Percentiles rank a stretch among this genome's conserved stretches.
Conservation (phyloP, 768 basidiomycete species). For the Rhizopogon vinicolor region DNA sequence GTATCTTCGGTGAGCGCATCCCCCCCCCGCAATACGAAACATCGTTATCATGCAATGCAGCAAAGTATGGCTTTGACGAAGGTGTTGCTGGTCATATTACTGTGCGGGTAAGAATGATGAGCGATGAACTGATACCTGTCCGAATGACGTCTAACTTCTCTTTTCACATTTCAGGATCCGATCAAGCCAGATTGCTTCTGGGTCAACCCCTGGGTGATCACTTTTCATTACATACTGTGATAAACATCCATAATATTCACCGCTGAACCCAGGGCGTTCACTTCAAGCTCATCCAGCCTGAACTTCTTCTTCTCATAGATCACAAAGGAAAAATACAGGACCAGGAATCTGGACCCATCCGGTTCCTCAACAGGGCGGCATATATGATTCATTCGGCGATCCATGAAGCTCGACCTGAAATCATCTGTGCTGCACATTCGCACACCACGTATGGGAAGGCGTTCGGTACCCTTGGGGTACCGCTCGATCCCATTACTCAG, state of each 20-base stretch:
- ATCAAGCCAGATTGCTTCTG: conserved; percentile 39
- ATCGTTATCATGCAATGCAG: conserved; percentile 12
- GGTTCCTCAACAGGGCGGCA: conserved; percentile 31
- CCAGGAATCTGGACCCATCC: conserved; percentile 26
- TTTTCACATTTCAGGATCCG: conserved; percentile 26
- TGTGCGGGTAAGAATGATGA: conserved; percentile 25
- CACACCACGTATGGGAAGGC: conserved; percentile 33
- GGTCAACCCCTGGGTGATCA: conserved; percentile 42
- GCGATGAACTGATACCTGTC: not conserved
- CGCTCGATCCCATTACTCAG: conserved; percentile 29
- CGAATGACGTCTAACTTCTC: not conserved
- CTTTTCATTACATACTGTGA: not conserved
- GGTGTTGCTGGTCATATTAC: conserved; percentile 50
- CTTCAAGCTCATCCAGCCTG: conserved; percentile 40
- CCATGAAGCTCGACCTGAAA: conserved; percentile 31
- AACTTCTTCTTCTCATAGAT: conserved; percentile 42
- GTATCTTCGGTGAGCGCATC: conserved; percentile 35
- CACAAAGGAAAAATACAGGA: conserved; percentile 28
- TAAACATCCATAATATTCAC: not conserved
- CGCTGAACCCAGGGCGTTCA: conserved; percentile 31
- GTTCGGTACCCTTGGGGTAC: conserved; percentile 29
- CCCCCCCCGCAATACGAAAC: not conserved
- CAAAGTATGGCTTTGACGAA: conserved; percentile 39
- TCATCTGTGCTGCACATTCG: conserved; percentile 29
- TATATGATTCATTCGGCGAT: conserved; percentile 34